Evolutionary conservation across 2,329 filamentous ascomycete species (phyloP), one percentile per base, ranked within the genome.

Genomic region (Verticillium nonalfalfae): DNA sequence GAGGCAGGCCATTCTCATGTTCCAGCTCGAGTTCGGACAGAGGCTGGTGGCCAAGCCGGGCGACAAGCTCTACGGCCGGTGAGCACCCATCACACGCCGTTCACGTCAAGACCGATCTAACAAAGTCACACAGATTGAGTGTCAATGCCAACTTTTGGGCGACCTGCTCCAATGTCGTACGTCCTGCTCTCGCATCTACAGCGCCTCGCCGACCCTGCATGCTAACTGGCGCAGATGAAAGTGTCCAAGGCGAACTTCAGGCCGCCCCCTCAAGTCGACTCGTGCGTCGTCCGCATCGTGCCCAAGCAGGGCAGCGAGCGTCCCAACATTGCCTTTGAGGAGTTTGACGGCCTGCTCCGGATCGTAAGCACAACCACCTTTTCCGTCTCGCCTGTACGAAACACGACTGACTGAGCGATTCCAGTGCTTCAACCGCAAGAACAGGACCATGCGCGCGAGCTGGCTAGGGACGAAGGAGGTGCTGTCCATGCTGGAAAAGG

Each of bases 1-100:
- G 0, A 81, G 94, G 38, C 87, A 86, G 63, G 93, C 90, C 68
- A 86, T 98, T 66, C 91, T 98, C 77, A 97, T 97, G 93, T 95
- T 96, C 70, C 94, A 98, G 79, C 87, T 93, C 71, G 94, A 98
- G 77, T 97, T 97, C 70, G 93, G 93, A 18, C 87, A 96, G 74
- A 86, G 94, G 45, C 80, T 98, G 39, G 94, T 96, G 61, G 95
- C 95, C 14, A 88, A 89, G 55, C 91, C 94, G 0, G 64, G 64
- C 9, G 64, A 66, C 59, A 64, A 64, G 59, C 64, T 66, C 11
- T 66, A 66, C 11, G 86, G 86, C 89, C 9, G 88, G 86, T 68
- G 86, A 89, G 58, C 81, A 79, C 31, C 26, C 83, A 52, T 80
- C 14, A 10, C 13, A 14, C 11, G 4, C 9, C 10, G 11, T 4